These are phyloP conservation scores for Acacia confusa DNA, from an alignment of 306 rosid species.

Conservation along the genomic window DNA sequence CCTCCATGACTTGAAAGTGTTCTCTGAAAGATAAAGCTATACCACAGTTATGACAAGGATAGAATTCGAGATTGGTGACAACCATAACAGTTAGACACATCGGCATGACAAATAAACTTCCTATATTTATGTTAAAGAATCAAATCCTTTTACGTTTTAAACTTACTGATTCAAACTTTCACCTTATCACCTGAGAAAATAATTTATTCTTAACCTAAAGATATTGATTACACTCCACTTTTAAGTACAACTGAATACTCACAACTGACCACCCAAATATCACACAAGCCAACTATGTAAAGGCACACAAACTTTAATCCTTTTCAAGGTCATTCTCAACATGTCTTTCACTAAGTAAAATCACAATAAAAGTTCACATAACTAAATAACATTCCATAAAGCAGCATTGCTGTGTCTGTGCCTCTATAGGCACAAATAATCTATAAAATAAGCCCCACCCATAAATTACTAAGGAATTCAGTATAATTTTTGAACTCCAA, in stretches of 20 bases:
- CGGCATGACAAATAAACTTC: background rate
- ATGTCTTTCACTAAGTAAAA: background rate
- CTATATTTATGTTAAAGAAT: background rate
- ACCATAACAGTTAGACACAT: background rate
- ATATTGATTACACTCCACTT: background rate
- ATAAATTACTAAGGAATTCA: background rate
- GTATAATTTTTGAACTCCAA: background rate
- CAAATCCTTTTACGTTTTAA: background rate
- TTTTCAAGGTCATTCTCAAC: slow-evolving; percentile 2
- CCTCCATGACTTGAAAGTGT: slow-evolving; percentile 63
- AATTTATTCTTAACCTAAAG: background rate
- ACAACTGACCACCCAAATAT: slow-evolving; percentile 14
- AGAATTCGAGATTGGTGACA: background rate
- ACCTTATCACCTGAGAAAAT: background rate
- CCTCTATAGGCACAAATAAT: slow-evolving; percentile 11
- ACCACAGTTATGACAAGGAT: slow-evolving; percentile 16
- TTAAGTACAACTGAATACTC: background rate
- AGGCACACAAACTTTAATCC: slow-evolving; percentile 9
- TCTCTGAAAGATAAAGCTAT: slow-evolving; percentile 48
- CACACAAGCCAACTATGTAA: background rate
- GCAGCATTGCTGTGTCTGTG: background rate
- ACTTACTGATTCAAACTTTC: background rate
- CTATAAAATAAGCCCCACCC: background rate
- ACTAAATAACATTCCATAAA: background rate
- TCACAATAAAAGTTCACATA: background rate